phyloP scores from a whole-genome alignment of 192 early-diverging fungal species.

The Chytriomyces sp. region DNA sequence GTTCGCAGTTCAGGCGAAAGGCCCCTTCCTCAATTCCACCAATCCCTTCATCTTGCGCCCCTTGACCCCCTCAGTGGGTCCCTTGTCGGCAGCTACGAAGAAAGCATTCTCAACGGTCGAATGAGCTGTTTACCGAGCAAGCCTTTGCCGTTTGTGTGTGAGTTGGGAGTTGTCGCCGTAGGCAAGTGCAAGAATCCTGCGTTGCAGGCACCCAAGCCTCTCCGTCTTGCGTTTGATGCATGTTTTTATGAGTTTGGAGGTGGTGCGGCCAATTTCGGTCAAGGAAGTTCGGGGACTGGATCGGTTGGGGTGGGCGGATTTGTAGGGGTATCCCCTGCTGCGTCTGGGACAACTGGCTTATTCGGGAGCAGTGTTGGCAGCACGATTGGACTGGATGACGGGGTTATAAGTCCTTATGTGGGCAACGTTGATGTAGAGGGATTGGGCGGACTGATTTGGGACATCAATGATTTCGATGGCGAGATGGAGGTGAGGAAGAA shows the following conservation, averaged over 20 bases:
- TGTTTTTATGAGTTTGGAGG: constrained; percentile 71
- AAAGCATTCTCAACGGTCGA: constrained; percentile 73
- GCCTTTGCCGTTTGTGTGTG: constrained; percentile 69
- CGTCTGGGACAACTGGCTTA: background rate
- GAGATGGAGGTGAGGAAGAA: constrained; percentile 21
- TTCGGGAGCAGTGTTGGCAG: no score
- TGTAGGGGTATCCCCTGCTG: background rate
- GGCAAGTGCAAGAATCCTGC: constrained; percentile 62
- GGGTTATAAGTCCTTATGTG: constrained; percentile 65
- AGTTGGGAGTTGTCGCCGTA: constrained; percentile 69
- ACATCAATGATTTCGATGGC: background rate
- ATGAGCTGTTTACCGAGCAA: constrained; percentile 77
- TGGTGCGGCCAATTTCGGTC: constrained; percentile 44
- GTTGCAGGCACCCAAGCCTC: constrained; percentile 66
- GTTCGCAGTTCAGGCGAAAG: no score
- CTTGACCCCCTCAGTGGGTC: background rate
- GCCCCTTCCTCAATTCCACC: background rate
- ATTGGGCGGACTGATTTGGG: constrained; percentile 25
- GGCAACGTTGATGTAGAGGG: constrained; percentile 68
- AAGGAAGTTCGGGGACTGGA: background rate
- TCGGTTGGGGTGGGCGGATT: background rate
- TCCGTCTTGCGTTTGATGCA: constrained; percentile 66
- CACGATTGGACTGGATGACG: constrained; percentile 9
- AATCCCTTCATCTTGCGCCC: background rate
- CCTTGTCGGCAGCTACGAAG: constrained; percentile 62